Conservation (phyloP, 106 monocot species). For the Dendrobium nobile region DNA sequence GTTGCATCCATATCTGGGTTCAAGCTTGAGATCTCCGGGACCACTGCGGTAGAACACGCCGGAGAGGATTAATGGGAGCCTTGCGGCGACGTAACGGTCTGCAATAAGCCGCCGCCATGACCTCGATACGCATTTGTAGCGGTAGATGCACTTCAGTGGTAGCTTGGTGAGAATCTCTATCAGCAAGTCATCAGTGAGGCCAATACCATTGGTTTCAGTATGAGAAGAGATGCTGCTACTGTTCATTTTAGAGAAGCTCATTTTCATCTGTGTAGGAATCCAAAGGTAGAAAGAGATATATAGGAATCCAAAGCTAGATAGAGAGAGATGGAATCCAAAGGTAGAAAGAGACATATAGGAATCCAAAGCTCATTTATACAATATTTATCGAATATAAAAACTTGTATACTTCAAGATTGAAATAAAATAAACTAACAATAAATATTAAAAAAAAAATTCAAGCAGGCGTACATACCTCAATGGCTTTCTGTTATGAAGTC, state of each 20-base stretch:
- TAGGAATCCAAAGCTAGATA: background rate
- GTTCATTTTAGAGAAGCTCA: background rate
- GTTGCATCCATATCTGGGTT: conserved; percentile 22
- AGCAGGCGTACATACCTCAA: no score
- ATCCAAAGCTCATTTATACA: no score
- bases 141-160: conserved; percentile 34
- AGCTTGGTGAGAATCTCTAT: conserved; percentile 43
- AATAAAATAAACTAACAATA: no score
- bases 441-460: no score
- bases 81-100: conserved; percentile 17
- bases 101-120: conserved; percentile 37
- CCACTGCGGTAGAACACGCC: conserved; percentile 27
- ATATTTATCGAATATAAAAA: no score
- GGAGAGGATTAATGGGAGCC: conserved; percentile 33
- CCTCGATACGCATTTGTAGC: conserved; percentile 41
- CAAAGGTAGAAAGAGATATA: background rate
- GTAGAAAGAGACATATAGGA: background rate
- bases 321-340: background rate
- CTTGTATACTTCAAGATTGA: no score
- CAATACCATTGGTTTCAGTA: conserved; percentile 1
- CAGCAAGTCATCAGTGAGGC: conserved; percentile 31
- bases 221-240: background rate
- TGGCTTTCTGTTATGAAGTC: no score
- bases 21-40: background rate
- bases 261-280: background rate